Base-by-base conservation (phyloP, 306 rosid genomes). In the Rubus parviflorus region DNA sequence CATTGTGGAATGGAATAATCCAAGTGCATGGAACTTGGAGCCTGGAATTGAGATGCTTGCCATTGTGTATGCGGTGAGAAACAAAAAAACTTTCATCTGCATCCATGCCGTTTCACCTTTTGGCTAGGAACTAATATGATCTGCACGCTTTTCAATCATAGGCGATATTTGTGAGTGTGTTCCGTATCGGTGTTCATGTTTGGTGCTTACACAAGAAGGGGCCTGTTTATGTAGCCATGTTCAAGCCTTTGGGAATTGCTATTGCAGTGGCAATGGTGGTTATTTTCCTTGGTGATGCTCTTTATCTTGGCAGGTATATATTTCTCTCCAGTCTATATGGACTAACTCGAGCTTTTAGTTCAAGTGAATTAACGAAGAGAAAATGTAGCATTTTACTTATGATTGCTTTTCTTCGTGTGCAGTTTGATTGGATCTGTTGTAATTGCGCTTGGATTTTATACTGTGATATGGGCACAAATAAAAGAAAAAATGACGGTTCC, bases 191-290 rank as follows among this genome's bases (percentile, higher is more conserved):
- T 4, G 76, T 85, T 40, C 83, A 81, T 42, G 79, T 62, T 8
- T 85, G 86, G 84, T 85, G 86, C 75, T 79, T 85, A 76, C 74
- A 76, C 19, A 82, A 77, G 76, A 82, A 73, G 53, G 88, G 88
- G 0, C 88, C 88, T 16, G 76, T 85, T 23, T 85, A 53, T 42
- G 88, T 85, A 12, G 83, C 72, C 67, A 82, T 85, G 83, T 85
- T 85, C 74, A 85, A 82, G 70, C 88, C 86, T 4, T 70, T 85
- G 2, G 84, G 83, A 17, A 82, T 82, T 22, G 86, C 80, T 16
- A 56, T 85, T n/a, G 84, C 88, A 0, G 80, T 68, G 19, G 17
- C 52, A 38, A 23, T 82, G 82, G 79, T n/a, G 5, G 75, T 85
- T 45, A 68, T 67, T 20, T 82, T 85, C 54, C 86, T 85, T 5